phyloP scores from a whole-genome alignment of 1,139 yeast genomes.

The Magnusiomyces suaveolens region DNA sequence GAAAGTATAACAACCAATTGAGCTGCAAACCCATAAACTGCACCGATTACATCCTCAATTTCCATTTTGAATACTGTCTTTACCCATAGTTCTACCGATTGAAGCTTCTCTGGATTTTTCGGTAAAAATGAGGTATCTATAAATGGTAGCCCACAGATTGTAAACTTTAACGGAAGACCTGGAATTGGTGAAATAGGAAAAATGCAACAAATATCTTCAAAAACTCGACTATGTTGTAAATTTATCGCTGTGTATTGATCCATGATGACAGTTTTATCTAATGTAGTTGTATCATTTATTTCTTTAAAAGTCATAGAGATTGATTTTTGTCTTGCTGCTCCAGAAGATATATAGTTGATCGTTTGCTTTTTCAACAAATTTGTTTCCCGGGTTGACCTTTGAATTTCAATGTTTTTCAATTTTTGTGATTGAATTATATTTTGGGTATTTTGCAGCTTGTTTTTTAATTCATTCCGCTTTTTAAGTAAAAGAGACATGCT shows the following conservation, averaged over 20 bases:
- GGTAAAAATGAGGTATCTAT: not conserved
- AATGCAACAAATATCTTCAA: slow-evolving; percentile 16
- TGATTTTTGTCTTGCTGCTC: not conserved
- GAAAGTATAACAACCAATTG: slow-evolving; percentile 39
- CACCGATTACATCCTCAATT: slow-evolving; percentile 37
- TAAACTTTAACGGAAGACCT: not conserved
- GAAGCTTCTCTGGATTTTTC: not conserved
- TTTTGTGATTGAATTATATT: not conserved
- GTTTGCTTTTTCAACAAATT: not conserved
- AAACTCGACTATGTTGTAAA: slow-evolving; percentile 23
- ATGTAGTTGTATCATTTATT: not conserved
- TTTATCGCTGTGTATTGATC: slow-evolving; percentile 3
- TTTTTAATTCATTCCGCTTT: not conserved
- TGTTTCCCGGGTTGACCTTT: not conserved
- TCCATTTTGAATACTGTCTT: slow-evolving; percentile 16
- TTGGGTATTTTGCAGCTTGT: not conserved
- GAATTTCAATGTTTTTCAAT: not conserved
- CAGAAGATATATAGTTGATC: not conserved
- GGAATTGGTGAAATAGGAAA: slow-evolving; percentile 1
- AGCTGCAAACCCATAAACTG: slow-evolving; percentile 42
- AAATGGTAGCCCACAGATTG: not conserved
- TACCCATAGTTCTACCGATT: slow-evolving; percentile 6
- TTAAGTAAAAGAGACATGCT: slow-evolving; percentile 5
- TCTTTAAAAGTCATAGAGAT: not conserved
- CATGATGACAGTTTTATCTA: slow-evolving; percentile 11